Evolutionary conservation across 169 alveolate genomes (phyloP), one percentile per base, ranked within the genome.

Genomic region (Babesia ovis): DNA sequence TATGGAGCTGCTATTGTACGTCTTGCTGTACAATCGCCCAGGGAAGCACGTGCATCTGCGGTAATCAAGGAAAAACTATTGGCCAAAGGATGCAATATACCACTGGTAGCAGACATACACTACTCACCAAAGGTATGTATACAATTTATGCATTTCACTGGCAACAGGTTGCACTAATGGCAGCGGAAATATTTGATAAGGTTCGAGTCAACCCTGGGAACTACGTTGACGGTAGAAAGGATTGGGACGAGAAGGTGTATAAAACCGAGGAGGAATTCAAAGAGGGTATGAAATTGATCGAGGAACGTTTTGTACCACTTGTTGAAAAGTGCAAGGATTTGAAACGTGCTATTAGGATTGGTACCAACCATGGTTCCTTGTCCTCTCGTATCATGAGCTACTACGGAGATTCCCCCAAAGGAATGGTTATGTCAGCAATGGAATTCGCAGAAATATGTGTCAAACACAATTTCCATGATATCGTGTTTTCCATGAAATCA

Each of bases 131-230:
- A 86, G 76, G 91, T 84, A 68, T 9, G 68, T 32, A 4, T 6
- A n/a, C 8, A 34, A 3, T 32, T 18, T 0, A 1, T 3, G 35
- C 11, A 32, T 16, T 43, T n/a, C 22, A 3, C 4, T n/a, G 27
- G 25, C 23, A 3, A 0, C 61, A 84, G 91, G 92, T 91, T 31
- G 94, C 94, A 22, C 50, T 89, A 56, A 57, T 87, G 77, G 90
- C 91, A 31, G 94, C 93, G 3, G 94, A 90, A 8, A 83, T 71
- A n/a, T 91, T 70, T 71, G 95, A 91, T 50, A 91, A 91, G 68
- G 90, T 91, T 16, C 79, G 95, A 12, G 85, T 91, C 22, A 91
- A 91, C 50, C 95, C 95, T 16, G 95, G 95, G 2, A 91, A 91
- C 72, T 91, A 73, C 48, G 93, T 85, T 8, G 94, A 90, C 67